Evolutionary conservation across 345 rosid species (phyloP), one percentile per base, ranked within the genome.

Genomic region (Bruguiera gymnorhiza): DNA sequence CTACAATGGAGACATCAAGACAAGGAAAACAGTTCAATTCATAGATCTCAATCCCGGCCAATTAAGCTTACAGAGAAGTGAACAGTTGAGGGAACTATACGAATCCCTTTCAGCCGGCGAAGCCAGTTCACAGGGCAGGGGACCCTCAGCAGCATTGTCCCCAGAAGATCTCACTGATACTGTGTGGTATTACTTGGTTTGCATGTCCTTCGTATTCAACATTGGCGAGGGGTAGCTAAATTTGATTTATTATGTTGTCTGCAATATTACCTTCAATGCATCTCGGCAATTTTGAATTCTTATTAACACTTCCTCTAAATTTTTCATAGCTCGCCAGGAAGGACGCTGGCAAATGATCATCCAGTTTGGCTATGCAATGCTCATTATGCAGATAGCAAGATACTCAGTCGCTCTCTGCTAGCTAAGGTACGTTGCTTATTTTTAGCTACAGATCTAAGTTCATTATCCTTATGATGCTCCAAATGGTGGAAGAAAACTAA

Each of bases 1-100:
- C 78, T 95, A 92, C 81, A 95, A 95, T 72, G 99, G 99, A 55
- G 97, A 90, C 61, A 95, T 95, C 43, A 95, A 92, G 85, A 95
- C 99, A 5, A 86, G 98, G 76, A 95, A 90, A 78, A 90, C 93
- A 5, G 65, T 86, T 68, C 96, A 87, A 79, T 78, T 91, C 48
- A 78, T 69, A 1, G 98, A 89, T 57, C 75, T 85, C 59, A 80
- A 82, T 73, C 79, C 79, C 8, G 88, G 83, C 70, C 75, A 84
- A 57, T 68, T 89, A 60, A 89, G 88, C 64, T 86, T 89, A 71
- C 89, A 84, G 78, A 92, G 98, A 78, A 92, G 96, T 61, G 92
- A 88, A 55, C 92, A 89, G 68, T 77, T 92, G 65, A 76, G 88
- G 71, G 89, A 92, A 79, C 86, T 92, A 36, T 92, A 85, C 1